Conservation (phyloP, 345 rosid species). For the Euphorbia tirucalli region DNA sequence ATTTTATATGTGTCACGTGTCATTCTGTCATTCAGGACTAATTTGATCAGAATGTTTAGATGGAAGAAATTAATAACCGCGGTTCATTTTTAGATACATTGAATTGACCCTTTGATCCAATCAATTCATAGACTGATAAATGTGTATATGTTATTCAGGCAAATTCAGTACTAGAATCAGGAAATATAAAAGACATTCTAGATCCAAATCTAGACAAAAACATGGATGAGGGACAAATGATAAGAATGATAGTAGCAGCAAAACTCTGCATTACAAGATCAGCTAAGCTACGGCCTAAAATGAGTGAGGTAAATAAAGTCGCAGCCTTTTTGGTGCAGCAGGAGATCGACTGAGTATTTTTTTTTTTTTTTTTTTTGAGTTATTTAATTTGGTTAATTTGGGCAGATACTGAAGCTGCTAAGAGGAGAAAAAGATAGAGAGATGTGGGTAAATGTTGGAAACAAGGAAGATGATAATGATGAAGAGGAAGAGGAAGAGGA, state of each 20-base stretch:
- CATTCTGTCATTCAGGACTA: no score
- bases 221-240: conserved; percentile 59
- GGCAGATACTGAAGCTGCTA: conserved; percentile 61
- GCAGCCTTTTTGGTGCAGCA: no score
- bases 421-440: conserved; percentile 44
- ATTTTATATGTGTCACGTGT: no score
- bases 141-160: conserved; percentile 45
- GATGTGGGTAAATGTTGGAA: conserved; percentile 34
- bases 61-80: no score
- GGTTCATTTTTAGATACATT: no score
- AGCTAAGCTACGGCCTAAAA: conserved; percentile 75
- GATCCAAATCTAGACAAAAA: conserved; percentile 57
- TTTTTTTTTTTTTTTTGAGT: no score
- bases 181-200: conserved; percentile 48
- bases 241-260: conserved; percentile 74
- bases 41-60: no score
- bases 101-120: no score
- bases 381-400: not conserved
- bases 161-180: conserved; percentile 58
- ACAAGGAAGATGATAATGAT: conserved; percentile 57
- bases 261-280: conserved; percentile 62
- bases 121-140: not conserved
- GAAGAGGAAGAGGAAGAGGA: conserved; percentile 24
- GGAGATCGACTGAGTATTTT: no score
- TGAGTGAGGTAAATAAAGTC: conserved; percentile 75